Evolutionary conservation across 257 asterid species (phyloP), one percentile per base, ranked within the genome.

Genomic region (Scutellaria barbata): DNA sequence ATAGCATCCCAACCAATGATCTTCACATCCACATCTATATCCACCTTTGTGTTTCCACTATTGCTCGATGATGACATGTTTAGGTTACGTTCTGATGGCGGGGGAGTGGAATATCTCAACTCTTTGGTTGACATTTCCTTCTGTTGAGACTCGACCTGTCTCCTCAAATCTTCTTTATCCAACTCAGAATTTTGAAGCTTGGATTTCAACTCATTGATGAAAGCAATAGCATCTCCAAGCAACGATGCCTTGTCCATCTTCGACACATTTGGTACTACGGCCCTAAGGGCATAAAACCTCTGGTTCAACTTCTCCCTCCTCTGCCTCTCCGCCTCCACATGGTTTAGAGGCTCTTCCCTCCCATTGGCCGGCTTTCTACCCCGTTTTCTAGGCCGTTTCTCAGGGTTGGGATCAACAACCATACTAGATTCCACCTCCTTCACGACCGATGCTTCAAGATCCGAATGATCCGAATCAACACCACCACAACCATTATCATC

Each of bases 181-280:
- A 76, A 35, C 30, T 88, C 96, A 0, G 75, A 61, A 12, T 47
- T 62, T 37, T 86, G 89, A 78, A 88, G 84, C 85, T 83, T 88
- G 10, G 86, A 80, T 76, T 90, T 90, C 74, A 92, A 66, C 79
- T 90, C 96, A 11, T 87, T 87, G 72, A 92, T 92, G 46, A 81
- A 92, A 8, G 96, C 63, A 64, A 90, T 86, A 0, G 98, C 98
- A 9, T 92, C 98, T 0, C 96, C 98, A 0, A 92, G 92, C 4
- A 92, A 92, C 4, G 98, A 92, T 5, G 98, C 98, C 66, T 92
- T 92, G 81, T 92, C 96, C 98, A 92, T 92, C 50, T 92, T 92
- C 1, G 98, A 92, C 17, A 92, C 96, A n/a, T 89, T 92, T 0
- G 98, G 98, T 4, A 92, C 96, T 3, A 92, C 96, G 0, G 98